Evolutionary conservation across 495 filamentous ascomycete genomes (phyloP), one percentile per base, ranked within the genome.

Genomic region (Geoglossum glabrum): DNA sequence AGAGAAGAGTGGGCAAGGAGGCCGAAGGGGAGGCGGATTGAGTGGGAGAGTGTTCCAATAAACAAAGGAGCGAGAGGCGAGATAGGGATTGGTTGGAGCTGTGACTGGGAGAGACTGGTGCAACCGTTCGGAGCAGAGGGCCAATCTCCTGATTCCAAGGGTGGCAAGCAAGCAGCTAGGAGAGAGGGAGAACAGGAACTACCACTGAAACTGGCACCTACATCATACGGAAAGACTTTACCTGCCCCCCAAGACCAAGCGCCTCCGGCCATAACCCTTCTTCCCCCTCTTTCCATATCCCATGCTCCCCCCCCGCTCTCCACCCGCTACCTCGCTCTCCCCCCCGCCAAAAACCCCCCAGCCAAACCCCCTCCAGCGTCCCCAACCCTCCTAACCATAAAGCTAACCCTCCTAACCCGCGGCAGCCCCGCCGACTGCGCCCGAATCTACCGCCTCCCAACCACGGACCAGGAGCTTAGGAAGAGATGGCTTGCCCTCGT

Each of bases 11-110:
- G 92, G 92, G 82, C 82, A 59, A 76, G 78, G 47, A 79, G 80
- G 49, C 90, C 92, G 0, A 93, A 84, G 67, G 84, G 85, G 7
- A 94, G 90, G 64, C 74, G 87, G 59, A 69, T 80, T 0, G 82
- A 84, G 60, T 97, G 82, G 73, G 78, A 79, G 26, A 84, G 76
- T 54, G 73, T 96, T n/a, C 76, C 84, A 61, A 67, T 95, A 45
- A 85, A 86, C 0, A 72, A 78, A 55, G 82, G 77, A 3, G 79
- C 78, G 49, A 93, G 81, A 63, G 90, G 92, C 1, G 92, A 97
- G 64, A 66, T 94, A 43, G 92, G 92, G 1, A 68, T 74, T 55
- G 89, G 89, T 1, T 89, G 86, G 80, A 79, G 80, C 19, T 96
- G 90, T 71, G 90, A 96, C 65, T 97, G 88, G 77, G 84, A 86